phyloP scores from a whole-genome alignment of 176 grass and related monocot genomes.

The barley (Hordeum vulgare) region MorexV3_pseudomolecules_assembly NC_058522.1:578872433-578872932 shows the following conservation, averaged over 20 bases:
- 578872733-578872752: not conserved
- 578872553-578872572: not conserved
- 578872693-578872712: not conserved
- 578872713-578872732: accelerated
- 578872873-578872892: not conserved
- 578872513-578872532: not conserved
- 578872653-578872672: accelerated
- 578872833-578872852: accelerated
- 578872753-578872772: not conserved
- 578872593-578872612: accelerated
- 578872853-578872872: accelerated
- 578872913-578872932: accelerated
- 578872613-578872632: not conserved
- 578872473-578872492: not conserved
- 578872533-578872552: not conserved
- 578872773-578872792: accelerated
- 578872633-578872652: not conserved
- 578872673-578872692: not conserved
- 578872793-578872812: not conserved
- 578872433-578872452: accelerated
- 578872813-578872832: not conserved
- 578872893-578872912: not conserved
- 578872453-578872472: accelerated
- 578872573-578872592: not conserved
- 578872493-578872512: not conserved